Percentiles rank a stretch among this genome's conserved stretches.
These are phyloP conservation scores for Musa acuminata DNA, from an alignment of 176 grass and related monocot species.

Conservation along the genomic window DNA sequence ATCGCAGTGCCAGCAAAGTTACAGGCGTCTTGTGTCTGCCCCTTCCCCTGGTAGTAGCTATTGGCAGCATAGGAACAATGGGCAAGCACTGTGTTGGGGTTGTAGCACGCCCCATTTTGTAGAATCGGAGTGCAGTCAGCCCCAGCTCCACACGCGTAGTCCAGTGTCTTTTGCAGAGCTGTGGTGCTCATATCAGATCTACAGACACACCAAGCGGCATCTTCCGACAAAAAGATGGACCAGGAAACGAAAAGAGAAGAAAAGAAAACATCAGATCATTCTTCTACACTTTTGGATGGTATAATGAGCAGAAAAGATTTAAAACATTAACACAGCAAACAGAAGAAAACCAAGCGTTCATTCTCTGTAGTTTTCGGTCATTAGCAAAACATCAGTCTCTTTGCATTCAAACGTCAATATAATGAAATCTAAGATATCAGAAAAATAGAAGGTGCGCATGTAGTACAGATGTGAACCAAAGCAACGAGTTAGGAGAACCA, in stretches of 20 bases:
- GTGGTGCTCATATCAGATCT: constrained; percentile 42
- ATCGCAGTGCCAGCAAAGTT: constrained; percentile 60
- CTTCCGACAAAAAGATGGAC: constrained; percentile 22
- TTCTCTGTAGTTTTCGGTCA: too few relatives aligned
- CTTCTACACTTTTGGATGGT: not conserved
- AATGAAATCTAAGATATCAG: too few relatives aligned
- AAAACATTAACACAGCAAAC: not conserved
- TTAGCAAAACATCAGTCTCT: too few relatives aligned
- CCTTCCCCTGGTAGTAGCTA: constrained; percentile 84
- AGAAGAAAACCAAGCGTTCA: not conserved
- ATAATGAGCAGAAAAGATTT: not conserved
- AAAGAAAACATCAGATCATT: not conserved
- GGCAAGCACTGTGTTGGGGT: constrained; percentile 52
- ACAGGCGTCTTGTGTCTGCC: constrained; percentile 44
- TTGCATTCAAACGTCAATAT: too few relatives aligned
- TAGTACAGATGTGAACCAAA: too few relatives aligned
- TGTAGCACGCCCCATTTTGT: constrained; percentile 55
- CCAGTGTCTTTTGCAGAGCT: constrained; percentile 65
- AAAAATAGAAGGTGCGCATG: too few relatives aligned
- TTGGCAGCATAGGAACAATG: constrained; percentile 96
- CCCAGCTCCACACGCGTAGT: constrained; percentile 84
- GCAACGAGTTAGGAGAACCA: too few relatives aligned
- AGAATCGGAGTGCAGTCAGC: constrained; percentile 58
- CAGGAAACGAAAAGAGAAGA: constrained; percentile 3
- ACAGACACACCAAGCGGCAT: constrained; percentile 83